These are phyloP conservation scores for Acacia pycnantha DNA, from an alignment of 331 rosid species.

Conservation along the genomic window DNA sequence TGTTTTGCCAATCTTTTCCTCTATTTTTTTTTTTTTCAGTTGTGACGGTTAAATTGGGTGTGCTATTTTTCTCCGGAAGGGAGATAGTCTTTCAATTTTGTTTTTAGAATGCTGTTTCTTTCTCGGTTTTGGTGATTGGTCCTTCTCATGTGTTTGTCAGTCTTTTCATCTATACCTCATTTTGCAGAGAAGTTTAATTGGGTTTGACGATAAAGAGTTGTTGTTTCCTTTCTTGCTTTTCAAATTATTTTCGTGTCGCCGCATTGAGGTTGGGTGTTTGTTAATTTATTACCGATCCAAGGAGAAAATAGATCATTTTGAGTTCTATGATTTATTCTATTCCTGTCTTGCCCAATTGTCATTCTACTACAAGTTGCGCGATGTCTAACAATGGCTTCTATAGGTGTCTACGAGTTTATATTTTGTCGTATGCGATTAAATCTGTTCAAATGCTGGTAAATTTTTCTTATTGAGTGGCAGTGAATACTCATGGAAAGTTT, in stretches of 20 bases:
- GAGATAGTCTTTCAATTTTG: neutral
- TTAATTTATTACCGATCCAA: conserved; percentile 1
- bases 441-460: conserved; percentile 17
- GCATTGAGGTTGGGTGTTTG: neutral
- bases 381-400: neutral
- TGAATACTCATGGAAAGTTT: neutral
- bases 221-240: conserved; percentile 22
- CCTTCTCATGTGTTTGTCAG: neutral
- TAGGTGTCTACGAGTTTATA: neutral
- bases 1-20: neutral
- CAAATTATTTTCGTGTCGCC: neutral
- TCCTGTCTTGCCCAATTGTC: neutral
- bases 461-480: conserved; percentile 3
- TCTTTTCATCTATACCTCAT: neutral
- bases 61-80: conserved; percentile 13
- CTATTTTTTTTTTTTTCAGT: neutral
- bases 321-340: conserved; percentile 11
- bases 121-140: neutral
- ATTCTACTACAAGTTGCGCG: neutral
- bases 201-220: neutral
- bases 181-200: conserved; percentile 16
- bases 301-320: neutral
- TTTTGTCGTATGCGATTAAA: neutral
- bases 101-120: neutral
- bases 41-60: conserved; percentile 15